Evolutionary conservation across 2,329 filamentous ascomycete species (phyloP), one percentile per base, ranked within the genome.

Genomic region (Penicillium fuscoglaucum): DNA sequence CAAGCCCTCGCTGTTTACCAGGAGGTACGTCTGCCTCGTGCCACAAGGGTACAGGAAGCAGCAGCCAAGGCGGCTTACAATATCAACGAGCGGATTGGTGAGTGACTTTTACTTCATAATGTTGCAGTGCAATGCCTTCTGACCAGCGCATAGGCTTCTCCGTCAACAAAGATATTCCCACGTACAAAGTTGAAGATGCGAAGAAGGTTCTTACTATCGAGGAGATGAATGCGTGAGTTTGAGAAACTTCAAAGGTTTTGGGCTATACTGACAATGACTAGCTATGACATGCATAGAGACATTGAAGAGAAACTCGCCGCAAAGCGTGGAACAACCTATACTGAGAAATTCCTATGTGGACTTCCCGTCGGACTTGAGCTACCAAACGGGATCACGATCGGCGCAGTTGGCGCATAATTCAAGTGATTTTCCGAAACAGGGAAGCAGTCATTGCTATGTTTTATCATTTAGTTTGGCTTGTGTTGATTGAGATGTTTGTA

Each of bases 151-250:
- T 68, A 80, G 85, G 85, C 0, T 89, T 89, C 72, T 87, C 84
- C 0, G 80, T 79, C 39, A 88, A 89, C 67, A 87, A 80, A 29
- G 65, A 80, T 40, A 81, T 75, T 15, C 70, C 80, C 0, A 81
- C 79, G 0, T 89, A 89, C 72, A 85, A 84, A 66, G 86, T 89
- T 0, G 81, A 84, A 61, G 82, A 88, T 52, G 80, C 85, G 64
- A 82, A 78, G 62, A 80, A 83, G 47, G 86, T 87, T 61, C 68
- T 89, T 33, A 89, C 87, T 0, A 88, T 89, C 50, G 85, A 88
- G 61, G 86, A 89, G 70, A 88, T 89, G 85, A 89, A 89, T 59
- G 77, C 78, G 78, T 84, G 75, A 76, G 82, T 78, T 49, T 6
- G 15, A 47, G 6, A 13, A 52, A 29, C 44, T 6, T 15, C 3